Evolutionary conservation across 1,139 yeast species (phyloP).

Genomic region (Pichia sp.): DNA sequence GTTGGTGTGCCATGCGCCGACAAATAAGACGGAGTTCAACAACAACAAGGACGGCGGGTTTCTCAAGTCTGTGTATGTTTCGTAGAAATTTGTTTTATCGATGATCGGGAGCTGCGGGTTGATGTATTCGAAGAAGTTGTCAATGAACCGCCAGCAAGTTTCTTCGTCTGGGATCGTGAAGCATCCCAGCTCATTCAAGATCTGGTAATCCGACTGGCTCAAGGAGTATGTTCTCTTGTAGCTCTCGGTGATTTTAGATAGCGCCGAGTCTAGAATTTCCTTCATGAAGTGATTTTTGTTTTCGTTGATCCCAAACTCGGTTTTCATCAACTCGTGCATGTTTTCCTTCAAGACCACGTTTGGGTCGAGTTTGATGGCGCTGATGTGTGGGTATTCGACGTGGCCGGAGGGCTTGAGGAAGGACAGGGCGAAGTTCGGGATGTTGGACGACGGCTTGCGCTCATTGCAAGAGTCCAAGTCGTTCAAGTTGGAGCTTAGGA

Average conservation of each 20-base stretch:
- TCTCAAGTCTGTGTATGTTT: slow-evolving; percentile 51
- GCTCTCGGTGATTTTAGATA: slow-evolving; percentile 31
- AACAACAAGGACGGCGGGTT: slow-evolving; percentile 67
- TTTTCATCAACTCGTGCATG: slow-evolving; percentile 17
- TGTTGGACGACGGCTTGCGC: slow-evolving; percentile 6
- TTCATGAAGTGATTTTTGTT: slow-evolving; percentile 18
- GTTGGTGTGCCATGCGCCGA: slow-evolving; percentile 47
- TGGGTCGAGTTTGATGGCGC: slow-evolving; percentile 22
- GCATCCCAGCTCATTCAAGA: slow-evolving; percentile 66
- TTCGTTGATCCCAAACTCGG: slow-evolving; percentile 17
- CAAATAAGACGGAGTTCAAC: slow-evolving; percentile 63
- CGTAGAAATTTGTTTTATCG: slow-evolving; percentile 60
- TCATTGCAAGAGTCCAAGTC: slow-evolving; percentile 9
- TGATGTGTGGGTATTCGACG: slow-evolving; percentile 18
- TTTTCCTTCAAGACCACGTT: slow-evolving; percentile 22
- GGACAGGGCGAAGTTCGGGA: slow-evolving; percentile 13
- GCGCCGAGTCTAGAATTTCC: slow-evolving; percentile 24
- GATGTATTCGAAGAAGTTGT: slow-evolving; percentile 46
- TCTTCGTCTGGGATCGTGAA: slow-evolving; percentile 62
- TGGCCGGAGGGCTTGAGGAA: slow-evolving; percentile 21
- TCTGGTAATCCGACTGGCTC: slow-evolving; percentile 47
- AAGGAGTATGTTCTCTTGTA: slow-evolving; percentile 35
- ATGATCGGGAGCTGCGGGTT: slow-evolving; percentile 68
- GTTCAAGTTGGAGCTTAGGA: slow-evolving; percentile 13
- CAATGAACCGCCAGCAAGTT: slow-evolving; percentile 57